Conservation (phyloP, 768 basidiomycete genomes). For the Boletus subparvulus region DNA sequence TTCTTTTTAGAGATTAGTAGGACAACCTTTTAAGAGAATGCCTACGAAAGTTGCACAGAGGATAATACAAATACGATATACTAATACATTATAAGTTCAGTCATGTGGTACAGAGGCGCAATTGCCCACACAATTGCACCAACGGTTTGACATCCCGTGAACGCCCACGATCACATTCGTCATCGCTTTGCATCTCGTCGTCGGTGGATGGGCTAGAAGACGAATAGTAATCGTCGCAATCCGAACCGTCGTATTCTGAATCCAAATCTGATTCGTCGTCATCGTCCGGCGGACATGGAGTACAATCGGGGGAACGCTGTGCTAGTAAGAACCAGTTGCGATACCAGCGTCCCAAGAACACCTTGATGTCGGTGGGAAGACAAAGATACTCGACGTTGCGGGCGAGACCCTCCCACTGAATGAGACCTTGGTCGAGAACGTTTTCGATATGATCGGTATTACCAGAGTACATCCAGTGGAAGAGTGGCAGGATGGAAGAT, state of each 20-base stretch:
- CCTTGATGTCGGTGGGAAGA: constrained; percentile 70
- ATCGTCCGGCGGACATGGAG: constrained; percentile 29
- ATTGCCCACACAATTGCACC: constrained; percentile 30
- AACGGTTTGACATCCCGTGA: constrained; percentile 41
- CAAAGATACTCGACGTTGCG: constrained; percentile 89
- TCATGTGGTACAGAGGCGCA: constrained; percentile 18
- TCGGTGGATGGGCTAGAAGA: constrained; percentile 40
- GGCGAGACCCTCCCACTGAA: constrained; percentile 85
- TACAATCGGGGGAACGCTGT: constrained; percentile 24
- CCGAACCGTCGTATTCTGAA: constrained; percentile 26
- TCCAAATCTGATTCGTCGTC: constrained; percentile 38
- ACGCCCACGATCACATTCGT: constrained; percentile 41
- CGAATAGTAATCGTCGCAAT: constrained; percentile 19
- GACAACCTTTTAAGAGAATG: neutral
- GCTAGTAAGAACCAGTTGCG: constrained; percentile 53
- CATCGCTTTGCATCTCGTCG: constrained; percentile 40
- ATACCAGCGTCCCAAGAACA: constrained; percentile 77
- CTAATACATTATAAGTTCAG: neutral
- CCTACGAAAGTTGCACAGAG: neutral
- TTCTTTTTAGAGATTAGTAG: too few relatives aligned
- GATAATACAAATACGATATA: neutral
- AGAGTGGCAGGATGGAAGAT: constrained; percentile 64
- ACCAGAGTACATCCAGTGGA: constrained; percentile 86
- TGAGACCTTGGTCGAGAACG: constrained; percentile 58
- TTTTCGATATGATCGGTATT: constrained; percentile 62